These are phyloP conservation scores for Solanum chacoense DNA, from an alignment of 305 asterid species.

Conservation along the genomic window DNA sequence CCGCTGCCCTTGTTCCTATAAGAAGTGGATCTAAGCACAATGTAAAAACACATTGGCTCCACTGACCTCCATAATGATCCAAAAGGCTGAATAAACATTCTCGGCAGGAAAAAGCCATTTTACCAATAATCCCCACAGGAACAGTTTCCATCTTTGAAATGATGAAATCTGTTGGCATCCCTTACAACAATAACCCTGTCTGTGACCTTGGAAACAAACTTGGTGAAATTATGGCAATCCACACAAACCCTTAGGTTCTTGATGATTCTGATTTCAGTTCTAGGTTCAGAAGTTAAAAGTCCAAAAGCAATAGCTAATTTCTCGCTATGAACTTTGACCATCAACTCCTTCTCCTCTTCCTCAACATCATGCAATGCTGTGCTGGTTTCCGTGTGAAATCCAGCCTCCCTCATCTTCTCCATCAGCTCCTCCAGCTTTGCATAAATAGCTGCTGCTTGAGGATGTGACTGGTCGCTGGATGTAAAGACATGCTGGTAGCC, in stretches of 20 bases:
- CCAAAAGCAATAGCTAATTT: slow-evolving; percentile 82
- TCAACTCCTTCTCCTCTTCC: slow-evolving; percentile 82
- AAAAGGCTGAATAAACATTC: neutral
- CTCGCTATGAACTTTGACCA: slow-evolving; percentile 79
- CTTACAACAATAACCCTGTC: slow-evolving; percentile 56
- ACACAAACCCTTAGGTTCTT: slow-evolving; percentile 83
- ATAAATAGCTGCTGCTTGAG: slow-evolving; percentile 34
- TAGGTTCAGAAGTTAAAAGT: slow-evolving; percentile 44
- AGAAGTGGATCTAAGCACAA: neutral
- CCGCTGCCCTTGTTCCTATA: neutral
- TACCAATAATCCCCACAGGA: slow-evolving; percentile 82
- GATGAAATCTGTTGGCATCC: slow-evolving; percentile 87
- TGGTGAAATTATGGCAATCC: slow-evolving; percentile 74
- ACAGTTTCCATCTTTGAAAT: slow-evolving; percentile 53
- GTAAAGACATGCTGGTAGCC: slow-evolving; percentile 58
- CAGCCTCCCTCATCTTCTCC: slow-evolving; percentile 65
- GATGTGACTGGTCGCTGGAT: slow-evolving; percentile 56
- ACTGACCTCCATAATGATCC: neutral
- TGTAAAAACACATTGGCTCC: neutral
- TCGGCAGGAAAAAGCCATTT: neutral
- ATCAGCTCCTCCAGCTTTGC: slow-evolving; percentile 46
- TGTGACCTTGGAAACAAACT: slow-evolving; percentile 48
- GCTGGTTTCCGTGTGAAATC: slow-evolving; percentile 55
- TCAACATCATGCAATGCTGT: slow-evolving; percentile 78
- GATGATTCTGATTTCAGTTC: slow-evolving; percentile 57